Percentiles rank a stretch among this genome's conserved stretches.
phyloP scores from a whole-genome alignment of 2,329 filamentous ascomycete species.

The Botryosphaeria agaves region DNA sequence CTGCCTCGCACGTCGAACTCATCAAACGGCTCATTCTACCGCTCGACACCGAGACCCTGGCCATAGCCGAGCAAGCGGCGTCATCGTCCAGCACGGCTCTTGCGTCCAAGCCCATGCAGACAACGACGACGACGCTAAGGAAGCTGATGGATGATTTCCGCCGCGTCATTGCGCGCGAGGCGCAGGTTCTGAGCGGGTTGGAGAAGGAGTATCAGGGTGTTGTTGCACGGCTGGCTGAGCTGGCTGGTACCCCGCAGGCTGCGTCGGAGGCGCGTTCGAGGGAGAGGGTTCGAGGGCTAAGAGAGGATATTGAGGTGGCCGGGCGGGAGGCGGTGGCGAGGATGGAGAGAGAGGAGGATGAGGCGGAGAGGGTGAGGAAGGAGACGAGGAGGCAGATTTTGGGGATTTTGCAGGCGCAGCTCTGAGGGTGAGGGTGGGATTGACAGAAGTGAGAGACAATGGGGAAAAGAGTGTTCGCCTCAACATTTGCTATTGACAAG shows the following conservation, averaged over 20 bases:
- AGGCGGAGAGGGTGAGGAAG: constrained; percentile 5
- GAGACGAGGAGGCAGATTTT: constrained; percentile 6
- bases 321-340: constrained; percentile 6
- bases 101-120: too few relatives aligned
- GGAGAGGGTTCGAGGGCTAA: constrained; percentile 5
- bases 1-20: constrained; percentile 4
- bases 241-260: background rate
- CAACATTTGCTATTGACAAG: too few relatives aligned
- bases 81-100: constrained; percentile 5
- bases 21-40: constrained; percentile 8
- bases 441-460: too few relatives aligned
- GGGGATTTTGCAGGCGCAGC: too few relatives aligned
- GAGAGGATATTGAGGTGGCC: constrained; percentile 5
- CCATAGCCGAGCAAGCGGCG: constrained; percentile 1
- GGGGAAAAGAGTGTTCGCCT: too few relatives aligned
- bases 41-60: constrained; percentile 8
- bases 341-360: constrained; percentile 5
- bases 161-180: constrained; percentile 4
- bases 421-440: too few relatives aligned
- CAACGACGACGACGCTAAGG: constrained; percentile 6
- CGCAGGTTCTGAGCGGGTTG: background rate
- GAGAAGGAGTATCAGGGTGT: background rate
- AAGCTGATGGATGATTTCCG: constrained; percentile 10
- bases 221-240: background rate
- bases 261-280: background rate